Evolutionary conservation across 192 early-diverging fungal genomes (phyloP), one percentile per base, ranked within the genome.

Genomic region (Mycoemilia scoparia): DNA sequence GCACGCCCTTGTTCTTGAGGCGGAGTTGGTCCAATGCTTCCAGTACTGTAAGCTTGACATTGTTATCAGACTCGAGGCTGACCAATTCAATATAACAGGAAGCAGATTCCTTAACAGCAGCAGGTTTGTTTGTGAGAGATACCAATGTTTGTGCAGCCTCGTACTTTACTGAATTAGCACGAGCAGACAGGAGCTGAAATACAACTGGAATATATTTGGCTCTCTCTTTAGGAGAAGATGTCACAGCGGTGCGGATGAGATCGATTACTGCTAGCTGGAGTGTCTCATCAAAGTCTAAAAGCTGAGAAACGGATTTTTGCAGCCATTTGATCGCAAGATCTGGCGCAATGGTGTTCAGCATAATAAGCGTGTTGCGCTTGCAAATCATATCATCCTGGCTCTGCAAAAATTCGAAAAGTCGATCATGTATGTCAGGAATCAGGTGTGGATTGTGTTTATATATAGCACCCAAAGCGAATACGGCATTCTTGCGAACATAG

Each of bases 401-500:
- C 2, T 53, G 46, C 26, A 82, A 53, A 45, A 82, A 70, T 29
- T 54, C 65, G 31, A 77, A 53, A 41, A 98, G 77, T 33, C 90
- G 63, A 54, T 93, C 87, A 4, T 86, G 80, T 11, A 82, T 88
- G 48, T 98, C 95, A 13, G 95, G 95, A 34, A 96, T 82, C 27
- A 98, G 71, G 40, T 80, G 75, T 39, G 92, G 82, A 60, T 83
- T 77, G 53, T 73, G 68, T 39, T 83, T 86, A 62, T 74, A 90
- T 36, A 96, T 84, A 10, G 82, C 62, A 34, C 75, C 78, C 24
- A 98, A 79, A 20, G 91, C 91, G 19, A 88, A 69, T 10, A 98
- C 79, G 21, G 95, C 95, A 49, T 98, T 98, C 59, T 92, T 93
- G 46, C 91, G 72, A 39, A 98, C 95, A 51, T 96, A 98, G n/a